These are phyloP conservation scores for Rhynchospora tenuis DNA, from an alignment of 176 grass and related monocot genomes.

Conservation along the genomic window DNA sequence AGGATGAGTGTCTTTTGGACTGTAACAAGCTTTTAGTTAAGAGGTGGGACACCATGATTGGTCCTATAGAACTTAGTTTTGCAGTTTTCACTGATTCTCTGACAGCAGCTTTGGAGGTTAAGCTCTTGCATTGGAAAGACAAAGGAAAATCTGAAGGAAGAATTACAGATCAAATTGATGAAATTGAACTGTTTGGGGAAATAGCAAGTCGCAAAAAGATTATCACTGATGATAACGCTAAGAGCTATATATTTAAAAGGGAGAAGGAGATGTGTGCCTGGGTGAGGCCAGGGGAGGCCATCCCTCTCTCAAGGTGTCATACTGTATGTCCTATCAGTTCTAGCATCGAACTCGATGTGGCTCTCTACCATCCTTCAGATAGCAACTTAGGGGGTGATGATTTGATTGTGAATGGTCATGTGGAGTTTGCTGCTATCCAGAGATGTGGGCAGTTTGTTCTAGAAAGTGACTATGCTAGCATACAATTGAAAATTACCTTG, in stretches of 20 bases:
- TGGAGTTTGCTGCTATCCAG: not conserved
- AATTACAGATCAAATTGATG: not conserved
- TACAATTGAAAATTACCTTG: not conserved
- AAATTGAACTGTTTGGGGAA: not conserved
- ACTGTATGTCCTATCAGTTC: not conserved
- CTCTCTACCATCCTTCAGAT: not conserved
- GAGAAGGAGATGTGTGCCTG: not conserved
- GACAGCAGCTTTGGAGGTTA: not conserved
- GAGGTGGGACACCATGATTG: not conserved
- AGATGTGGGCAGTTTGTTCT: not conserved
- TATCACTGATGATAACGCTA: not conserved
- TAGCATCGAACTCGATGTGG: not conserved
- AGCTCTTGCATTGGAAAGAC: not conserved
- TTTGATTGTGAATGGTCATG: not conserved
- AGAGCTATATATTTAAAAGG: not conserved
- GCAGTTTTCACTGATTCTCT: not conserved
- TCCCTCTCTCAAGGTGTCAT: not conserved
- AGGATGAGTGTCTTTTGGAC: not conserved
- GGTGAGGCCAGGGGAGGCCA: not conserved
- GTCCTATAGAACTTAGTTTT: not conserved
- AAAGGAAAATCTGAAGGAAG: not conserved
- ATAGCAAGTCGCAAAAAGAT: not conserved
- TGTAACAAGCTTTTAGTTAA: not conserved
- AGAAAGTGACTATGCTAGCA: not conserved
- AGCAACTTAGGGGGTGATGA: not conserved